phyloP scores from a whole-genome alignment of 352 stramenopile species.

The Pythium dissotocum region DNA sequence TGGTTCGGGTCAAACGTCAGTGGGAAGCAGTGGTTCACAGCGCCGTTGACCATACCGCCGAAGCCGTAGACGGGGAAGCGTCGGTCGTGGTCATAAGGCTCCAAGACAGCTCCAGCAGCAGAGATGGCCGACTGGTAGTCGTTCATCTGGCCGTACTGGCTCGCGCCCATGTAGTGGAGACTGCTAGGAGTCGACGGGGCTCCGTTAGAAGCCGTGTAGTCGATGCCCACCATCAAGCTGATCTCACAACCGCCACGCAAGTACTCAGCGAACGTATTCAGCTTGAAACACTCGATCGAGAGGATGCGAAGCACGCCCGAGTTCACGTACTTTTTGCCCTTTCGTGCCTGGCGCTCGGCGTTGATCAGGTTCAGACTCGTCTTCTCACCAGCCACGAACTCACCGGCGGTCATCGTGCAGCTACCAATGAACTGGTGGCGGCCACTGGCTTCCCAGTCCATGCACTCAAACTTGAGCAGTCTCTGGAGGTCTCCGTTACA shows the following conservation, averaged over 20 bases:
- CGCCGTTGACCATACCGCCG: constrained; percentile 64
- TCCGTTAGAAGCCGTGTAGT: constrained; percentile 80
- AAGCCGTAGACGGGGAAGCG: constrained; percentile 83
- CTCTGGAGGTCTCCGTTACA: constrained; percentile 67
- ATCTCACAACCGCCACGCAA: constrained; percentile 69
- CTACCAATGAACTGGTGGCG: constrained; percentile 71
- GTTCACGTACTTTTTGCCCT: constrained; percentile 76
- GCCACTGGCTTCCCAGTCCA: constrained; percentile 77
- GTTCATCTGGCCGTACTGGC: constrained; percentile 62
- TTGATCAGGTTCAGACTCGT: constrained; percentile 65
- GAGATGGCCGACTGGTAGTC: constrained; percentile 80
- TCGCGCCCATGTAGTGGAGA: constrained; percentile 63
- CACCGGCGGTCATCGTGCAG: constrained; percentile 47
- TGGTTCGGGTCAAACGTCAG: constrained; percentile 66
- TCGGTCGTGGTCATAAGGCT: constrained; percentile 76
- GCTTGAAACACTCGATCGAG: constrained; percentile 61
- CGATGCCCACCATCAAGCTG: constrained; percentile 79
- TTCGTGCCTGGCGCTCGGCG: constrained; percentile 56
- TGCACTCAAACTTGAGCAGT: constrained; percentile 68
- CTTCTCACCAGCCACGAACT: constrained; percentile 60
- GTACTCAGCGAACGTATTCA: constrained; percentile 74
- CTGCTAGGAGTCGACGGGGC: constrained; percentile 43
- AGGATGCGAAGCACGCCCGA: constrained; percentile 63
- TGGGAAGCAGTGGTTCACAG: constrained; percentile 69
- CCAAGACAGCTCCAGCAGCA: constrained; percentile 64